Evolutionary conservation across 1,139 yeast species (phyloP), one percentile per base, ranked within the genome.

Genomic region (Maudiozyma humilis): DNA sequence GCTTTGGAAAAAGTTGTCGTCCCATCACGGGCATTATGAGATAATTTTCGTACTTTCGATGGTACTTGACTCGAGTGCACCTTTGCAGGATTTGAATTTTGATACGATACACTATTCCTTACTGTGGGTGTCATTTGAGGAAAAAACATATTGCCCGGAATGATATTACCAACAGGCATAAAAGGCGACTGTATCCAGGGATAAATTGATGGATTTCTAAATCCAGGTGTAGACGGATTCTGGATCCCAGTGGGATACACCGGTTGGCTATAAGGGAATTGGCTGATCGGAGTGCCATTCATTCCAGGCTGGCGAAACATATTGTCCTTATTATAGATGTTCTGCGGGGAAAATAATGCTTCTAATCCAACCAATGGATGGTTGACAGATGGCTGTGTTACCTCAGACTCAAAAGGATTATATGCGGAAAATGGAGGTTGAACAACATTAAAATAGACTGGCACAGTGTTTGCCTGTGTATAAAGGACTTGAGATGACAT

Each of bases 221-320:
- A 49, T 23, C 50, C 51, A 16, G 62, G 54, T 2, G 63, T 46
- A 31, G 48, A 56, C 2, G 55, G 46, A 34, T 49, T 49, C 10
- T 51, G 40, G 20, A 47, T 37, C 20, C 39, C 49, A 14, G 48
- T 49, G 2, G 53, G 17, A 7, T 48, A 44, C 4, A 51, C 20
- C 5, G 23, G 32, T n/a, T 20, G 36, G 3, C 29, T 15, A 16
- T n/a, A 12, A 23, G 31, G 44, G 2, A 36, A 31, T 17, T 41
- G 44, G 36, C 44, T 47, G 37, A 47, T 46, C 51, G 57, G 54
- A 31, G 47, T 48, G 29, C 44, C 44, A 14, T 49, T 15, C 4
- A 29, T 41, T 16, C 56, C 59, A n/a, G 18, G 23, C 12, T 12
- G 42, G 32, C 30, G 45, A 46, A 19, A 44, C 14, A 14, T 25